phyloP scores from a whole-genome alignment of 2,329 filamentous ascomycete species.

The Talaromyces piceae region DNA sequence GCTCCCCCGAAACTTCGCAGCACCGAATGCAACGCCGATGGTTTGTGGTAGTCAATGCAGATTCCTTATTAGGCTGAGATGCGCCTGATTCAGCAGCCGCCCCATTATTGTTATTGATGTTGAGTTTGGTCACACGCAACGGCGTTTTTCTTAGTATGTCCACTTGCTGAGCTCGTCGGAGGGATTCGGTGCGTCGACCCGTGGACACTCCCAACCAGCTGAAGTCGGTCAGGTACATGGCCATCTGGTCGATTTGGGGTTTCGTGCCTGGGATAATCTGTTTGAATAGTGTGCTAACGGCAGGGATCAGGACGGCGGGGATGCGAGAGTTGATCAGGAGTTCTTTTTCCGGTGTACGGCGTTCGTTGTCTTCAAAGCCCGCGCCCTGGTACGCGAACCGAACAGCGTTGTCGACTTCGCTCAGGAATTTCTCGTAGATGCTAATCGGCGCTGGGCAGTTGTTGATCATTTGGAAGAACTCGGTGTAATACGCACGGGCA shows the following conservation, averaged over 20 bases:
- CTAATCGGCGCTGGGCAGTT: conserved; percentile 51
- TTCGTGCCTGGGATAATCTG: conserved; percentile 50
- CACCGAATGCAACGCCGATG: conserved; percentile 54
- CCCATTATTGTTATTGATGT: conserved; percentile 14
- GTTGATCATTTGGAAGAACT: conserved; percentile 48
- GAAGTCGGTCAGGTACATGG: conserved; percentile 67
- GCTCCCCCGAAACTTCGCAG: conserved; percentile 59
- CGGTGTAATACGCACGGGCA: conserved; percentile 39
- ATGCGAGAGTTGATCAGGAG: conserved; percentile 47
- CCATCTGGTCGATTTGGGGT: conserved; percentile 54
- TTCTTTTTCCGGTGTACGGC: conserved; percentile 45
- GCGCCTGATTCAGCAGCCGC: background rate
- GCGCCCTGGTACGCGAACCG: conserved; percentile 47
- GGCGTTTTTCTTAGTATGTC: conserved; percentile 50
- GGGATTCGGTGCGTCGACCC: conserved; percentile 50
- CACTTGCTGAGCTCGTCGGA: conserved; percentile 53
- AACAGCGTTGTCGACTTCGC: conserved; percentile 60
- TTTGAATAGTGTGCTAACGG: conserved; percentile 42
- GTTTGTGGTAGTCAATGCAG: conserved; percentile 12
- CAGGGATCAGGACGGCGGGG: conserved; percentile 44
- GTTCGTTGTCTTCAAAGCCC: conserved; percentile 37
- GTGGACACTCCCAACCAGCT: conserved; percentile 60
- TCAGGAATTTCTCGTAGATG: conserved; percentile 58
- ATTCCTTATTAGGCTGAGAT: conserved; percentile 2
- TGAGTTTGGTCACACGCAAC: conserved; percentile 3